Evolutionary conservation across 768 basidiomycete genomes (phyloP).

Genomic region (Lactarius quietus): DNA sequence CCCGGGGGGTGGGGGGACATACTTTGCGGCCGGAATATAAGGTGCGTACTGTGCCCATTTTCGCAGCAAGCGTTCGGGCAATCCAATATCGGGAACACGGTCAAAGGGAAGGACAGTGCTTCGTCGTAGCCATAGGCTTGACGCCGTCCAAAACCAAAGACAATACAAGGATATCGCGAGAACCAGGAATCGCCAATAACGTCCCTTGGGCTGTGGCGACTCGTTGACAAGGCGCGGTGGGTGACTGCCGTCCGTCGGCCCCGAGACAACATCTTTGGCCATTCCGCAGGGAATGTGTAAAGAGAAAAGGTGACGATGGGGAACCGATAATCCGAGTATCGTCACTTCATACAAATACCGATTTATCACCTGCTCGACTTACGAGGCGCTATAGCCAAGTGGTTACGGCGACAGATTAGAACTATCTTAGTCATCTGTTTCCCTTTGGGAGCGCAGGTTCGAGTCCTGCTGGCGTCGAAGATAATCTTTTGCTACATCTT

Average conservation of each 20-base stretch:
- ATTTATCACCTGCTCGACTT: background rate
- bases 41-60: constrained; percentile 63
- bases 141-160: constrained; percentile 1
- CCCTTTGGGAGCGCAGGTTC: constrained; percentile 29
- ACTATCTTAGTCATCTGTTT: constrained; percentile 29
- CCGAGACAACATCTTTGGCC: constrained; percentile 1
- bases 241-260: background rate
- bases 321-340: too few species aligned
- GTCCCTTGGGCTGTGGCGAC: background rate
- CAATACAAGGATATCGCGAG: constrained; percentile 1
- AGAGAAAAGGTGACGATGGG: background rate
- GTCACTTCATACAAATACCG: background rate
- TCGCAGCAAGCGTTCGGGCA: constrained; percentile 15
- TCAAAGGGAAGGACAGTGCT: constrained; percentile 37
- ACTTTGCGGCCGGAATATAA: constrained; percentile 47
- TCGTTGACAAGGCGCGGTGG: background rate
- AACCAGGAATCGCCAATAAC: background rate
- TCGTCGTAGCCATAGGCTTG: background rate
- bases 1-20: constrained; percentile 42
- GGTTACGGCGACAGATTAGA: constrained; percentile 79
- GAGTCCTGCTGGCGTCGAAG: constrained; percentile 28
- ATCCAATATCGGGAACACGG: constrained; percentile 16
- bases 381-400: constrained; percentile 70
- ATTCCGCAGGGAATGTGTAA: background rate
- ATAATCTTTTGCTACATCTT: background rate